Base-by-base conservation (phyloP, 345 rosid genomes). In the Dipteronia dyeriana region DNA sequence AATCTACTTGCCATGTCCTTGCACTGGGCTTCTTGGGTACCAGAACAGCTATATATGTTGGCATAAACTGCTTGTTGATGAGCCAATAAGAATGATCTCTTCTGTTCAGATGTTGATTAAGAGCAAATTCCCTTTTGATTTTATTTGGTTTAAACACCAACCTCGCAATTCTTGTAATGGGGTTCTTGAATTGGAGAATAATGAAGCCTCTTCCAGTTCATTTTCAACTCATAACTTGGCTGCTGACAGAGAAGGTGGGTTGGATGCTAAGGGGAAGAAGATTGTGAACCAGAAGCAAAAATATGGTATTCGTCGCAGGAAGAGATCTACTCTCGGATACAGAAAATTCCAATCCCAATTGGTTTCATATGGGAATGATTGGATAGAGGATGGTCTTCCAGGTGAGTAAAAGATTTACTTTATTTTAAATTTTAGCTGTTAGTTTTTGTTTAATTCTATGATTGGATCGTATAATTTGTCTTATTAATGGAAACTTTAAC, bases 1-100 rank as follows among this genome's bases (percentile, higher is more conserved):
- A 64, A 56, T 82, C 57, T 76, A n/a, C 75, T 26, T 90, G 78
- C 97, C 95, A 13, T 91, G 92, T 82, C 89, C 90, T 9, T 89
- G 91, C 76, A 75, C 79, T 82, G 95, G 90, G 57, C 54, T 84
- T 69, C 79, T 88, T 59, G 91, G 87, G 25, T 87, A 79, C 75
- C 80, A 74, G 38, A 79, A 79, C 63, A 70, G 77, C 17, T 41
- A 72, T 45, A 31, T 85, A 4, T 92, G 97, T 82, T 81, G 86
- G 85, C 87, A 84, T 66, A 86, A 76, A 49, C 77, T 87, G 83
- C 81, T 95, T 4, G 78, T 89, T 74, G 86, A 91, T 71, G 79
- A 77, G 68, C 94, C 97, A 63, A 26, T 78, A 7, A 84, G 80
- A 63, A 88, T 75, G 63, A 85, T 93, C 41, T 82, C 79, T 57